A percentile compares a stretch with the other conserved stretches of the same genome.
phyloP scores from a whole-genome alignment of 805 yeast species.

The Schwanniomyces sp. region DNA sequence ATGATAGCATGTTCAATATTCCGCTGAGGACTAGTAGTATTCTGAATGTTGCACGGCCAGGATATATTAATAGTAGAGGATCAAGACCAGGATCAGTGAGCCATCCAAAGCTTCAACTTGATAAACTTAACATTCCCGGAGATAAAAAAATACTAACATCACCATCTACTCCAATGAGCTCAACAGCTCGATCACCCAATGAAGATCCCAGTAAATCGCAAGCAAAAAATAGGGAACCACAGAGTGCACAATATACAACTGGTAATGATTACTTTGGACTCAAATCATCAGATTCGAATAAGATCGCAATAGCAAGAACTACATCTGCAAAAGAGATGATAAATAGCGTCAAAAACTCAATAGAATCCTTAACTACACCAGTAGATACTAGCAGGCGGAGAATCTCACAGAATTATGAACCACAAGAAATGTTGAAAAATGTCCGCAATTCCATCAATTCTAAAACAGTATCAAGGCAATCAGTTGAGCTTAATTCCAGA shows the following conservation, averaged over 20 bases:
- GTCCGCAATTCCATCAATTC: constrained; percentile 30
- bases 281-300: neutral
- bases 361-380: constrained; percentile 17
- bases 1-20: constrained; percentile 1
- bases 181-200: neutral
- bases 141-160: neutral
- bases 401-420: constrained; percentile 19
- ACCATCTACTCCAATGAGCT: neutral
- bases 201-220: neutral
- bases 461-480: constrained; percentile 16
- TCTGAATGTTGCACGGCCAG: neutral
- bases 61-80: neutral
- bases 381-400: constrained; percentile 8
- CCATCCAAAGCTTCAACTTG: neutral
- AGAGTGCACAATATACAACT: neutral
- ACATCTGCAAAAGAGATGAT: constrained; percentile 24
- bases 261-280: neutral
- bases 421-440: constrained; percentile 30
- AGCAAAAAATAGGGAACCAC: neutral
- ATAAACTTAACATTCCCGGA: neutral
- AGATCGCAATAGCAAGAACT: neutral
- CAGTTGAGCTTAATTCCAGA: constrained; percentile 15
- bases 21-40: neutral
- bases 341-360: constrained; percentile 21
- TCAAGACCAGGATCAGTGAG: neutral